These are phyloP conservation scores for Hemisphaericaspora lyxosophila DNA, from an alignment of 1,139 yeast species.

Conservation along the genomic window DNA sequence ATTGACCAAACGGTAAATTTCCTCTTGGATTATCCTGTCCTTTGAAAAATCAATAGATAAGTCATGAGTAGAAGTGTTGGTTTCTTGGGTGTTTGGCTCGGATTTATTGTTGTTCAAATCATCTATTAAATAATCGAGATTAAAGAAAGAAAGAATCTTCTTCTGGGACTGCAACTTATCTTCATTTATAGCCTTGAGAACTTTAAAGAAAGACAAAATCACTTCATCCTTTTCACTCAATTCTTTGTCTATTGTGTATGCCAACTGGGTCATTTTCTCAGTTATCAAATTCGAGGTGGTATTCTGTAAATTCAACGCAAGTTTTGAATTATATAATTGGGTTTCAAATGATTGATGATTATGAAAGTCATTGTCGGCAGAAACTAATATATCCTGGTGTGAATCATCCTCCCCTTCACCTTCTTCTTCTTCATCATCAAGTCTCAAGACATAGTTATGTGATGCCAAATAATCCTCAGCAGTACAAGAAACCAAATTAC, in stretches of 20 bases:
- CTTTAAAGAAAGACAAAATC: slow-evolving; percentile 29
- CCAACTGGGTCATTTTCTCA: slow-evolving; percentile 41
- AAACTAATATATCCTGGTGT: slow-evolving; percentile 7
- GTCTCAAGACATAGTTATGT: slow-evolving; percentile 30
- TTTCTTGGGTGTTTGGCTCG: slow-evolving; percentile 10
- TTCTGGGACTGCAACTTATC: slow-evolving; percentile 37
- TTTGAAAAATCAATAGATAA: slow-evolving; percentile 22
- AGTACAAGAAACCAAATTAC: slow-evolving; percentile 69
- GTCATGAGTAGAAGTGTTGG: slow-evolving; percentile 13
- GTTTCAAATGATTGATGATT: slow-evolving; percentile 37
- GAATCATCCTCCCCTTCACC: slow-evolving; percentile 8
- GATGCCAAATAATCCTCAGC: slow-evolving; percentile 68
- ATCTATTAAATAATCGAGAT: slow-evolving; percentile 37
- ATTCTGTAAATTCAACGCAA: slow-evolving; percentile 38
- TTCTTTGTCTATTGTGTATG: slow-evolving; percentile 42
- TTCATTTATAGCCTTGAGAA: slow-evolving; percentile 25
- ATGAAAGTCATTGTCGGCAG: slow-evolving; percentile 13
- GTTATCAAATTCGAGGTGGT: slow-evolving; percentile 36
- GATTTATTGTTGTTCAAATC: slow-evolving; percentile 10
- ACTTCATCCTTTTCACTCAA: slow-evolving; percentile 39
- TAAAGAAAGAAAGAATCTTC: slow-evolving; percentile 33
- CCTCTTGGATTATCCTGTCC: slow-evolving; percentile 44
- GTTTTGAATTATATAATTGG: slow-evolving; percentile 38
- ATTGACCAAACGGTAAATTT: slow-evolving; percentile 39
- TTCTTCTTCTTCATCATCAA: slow-evolving; percentile 20